phyloP scores from a whole-genome alignment of 805 yeast species.

The Nakazawaea wyomingensis region DNA sequence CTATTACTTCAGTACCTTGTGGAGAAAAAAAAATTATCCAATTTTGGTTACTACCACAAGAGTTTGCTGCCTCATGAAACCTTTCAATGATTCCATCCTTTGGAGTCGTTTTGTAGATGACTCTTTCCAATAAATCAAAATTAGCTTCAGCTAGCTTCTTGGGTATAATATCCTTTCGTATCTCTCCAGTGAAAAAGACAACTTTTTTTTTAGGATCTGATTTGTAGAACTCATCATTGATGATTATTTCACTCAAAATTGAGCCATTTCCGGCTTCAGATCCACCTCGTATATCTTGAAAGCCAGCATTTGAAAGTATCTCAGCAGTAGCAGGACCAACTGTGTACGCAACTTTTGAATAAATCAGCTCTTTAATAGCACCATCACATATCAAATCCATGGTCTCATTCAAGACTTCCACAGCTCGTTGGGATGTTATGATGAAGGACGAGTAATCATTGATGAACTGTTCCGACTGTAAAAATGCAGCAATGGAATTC shows the following conservation, averaged over 20 bases:
- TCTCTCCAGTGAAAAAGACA: conserved; percentile 81
- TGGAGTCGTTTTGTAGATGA: conserved; percentile 64
- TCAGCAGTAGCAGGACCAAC: conserved; percentile 87
- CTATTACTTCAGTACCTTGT: conserved; percentile 70
- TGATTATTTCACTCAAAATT: conserved; percentile 58
- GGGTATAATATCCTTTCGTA: conserved; percentile 79
- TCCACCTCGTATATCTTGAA: conserved; percentile 67
- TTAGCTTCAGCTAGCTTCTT: conserved; percentile 40
- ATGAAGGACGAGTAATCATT: conserved; percentile 47
- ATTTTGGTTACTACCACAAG: conserved; percentile 19
- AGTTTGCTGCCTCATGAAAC: conserved; percentile 20
- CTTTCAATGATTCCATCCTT: conserved; percentile 40
- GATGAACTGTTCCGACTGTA: conserved; percentile 39
- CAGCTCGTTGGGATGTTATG: conserved; percentile 88
- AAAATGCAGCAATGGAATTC: conserved; percentile 34
- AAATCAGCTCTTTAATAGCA: conserved; percentile 21
- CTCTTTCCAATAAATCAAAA: conserved; percentile 47
- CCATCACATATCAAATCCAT: conserved; percentile 23
- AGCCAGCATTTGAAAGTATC: conserved; percentile 58
- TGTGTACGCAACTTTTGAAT: conserved; percentile 61
- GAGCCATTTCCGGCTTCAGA: conserved; percentile 76
- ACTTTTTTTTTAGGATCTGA: conserved; percentile 2
- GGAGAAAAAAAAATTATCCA: conserved; percentile 93
- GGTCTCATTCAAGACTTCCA: conserved; percentile 61
- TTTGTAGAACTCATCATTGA: conserved; percentile 19